A percentile compares a stretch with the other conserved stretches of the same genome.
Conservation (phyloP, 2,329 filamentous ascomycete species). For the Colletotrichum abscissum region DNA sequence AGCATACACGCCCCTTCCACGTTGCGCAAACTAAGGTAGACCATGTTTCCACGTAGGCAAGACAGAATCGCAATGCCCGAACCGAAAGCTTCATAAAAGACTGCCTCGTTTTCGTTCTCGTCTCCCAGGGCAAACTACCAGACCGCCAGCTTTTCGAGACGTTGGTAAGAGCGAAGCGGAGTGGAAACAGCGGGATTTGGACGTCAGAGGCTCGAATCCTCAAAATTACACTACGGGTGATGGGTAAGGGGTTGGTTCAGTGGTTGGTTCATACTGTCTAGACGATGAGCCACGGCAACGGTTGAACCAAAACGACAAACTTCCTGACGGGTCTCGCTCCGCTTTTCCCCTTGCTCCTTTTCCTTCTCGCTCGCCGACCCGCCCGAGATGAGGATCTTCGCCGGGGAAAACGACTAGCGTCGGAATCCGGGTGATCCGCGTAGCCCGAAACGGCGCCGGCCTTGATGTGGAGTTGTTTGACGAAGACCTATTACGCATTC, state of each 20-base stretch:
- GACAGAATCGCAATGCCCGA: not conserved
- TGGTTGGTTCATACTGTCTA: no score
- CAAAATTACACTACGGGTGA: no score
- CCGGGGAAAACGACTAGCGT: conserved; percentile 10
- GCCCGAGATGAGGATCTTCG: conserved; percentile 34
- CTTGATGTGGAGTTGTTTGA: not conserved
- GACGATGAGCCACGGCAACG: not conserved
- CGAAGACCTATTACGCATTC: not conserved
- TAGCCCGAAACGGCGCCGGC: conserved; percentile 23
- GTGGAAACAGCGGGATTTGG: not conserved
- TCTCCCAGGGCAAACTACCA: not conserved
- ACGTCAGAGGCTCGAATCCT: not conserved
- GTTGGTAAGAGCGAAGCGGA: not conserved
- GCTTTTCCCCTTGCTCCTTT: not conserved
- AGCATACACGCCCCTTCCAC: not conserved
- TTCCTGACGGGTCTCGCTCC: no score
- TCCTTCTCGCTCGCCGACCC: not conserved
- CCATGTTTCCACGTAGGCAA: no score
- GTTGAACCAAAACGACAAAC: no score
- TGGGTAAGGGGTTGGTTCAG: no score
- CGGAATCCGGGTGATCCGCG: conserved; percentile 22
- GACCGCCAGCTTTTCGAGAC: not conserved
- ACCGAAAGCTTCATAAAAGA: not conserved
- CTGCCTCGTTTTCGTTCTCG: not conserved
- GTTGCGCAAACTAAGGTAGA: not conserved